Conservation (phyloP, 768 basidiomycete genomes). For the Tylopilus intermedius region DNA sequence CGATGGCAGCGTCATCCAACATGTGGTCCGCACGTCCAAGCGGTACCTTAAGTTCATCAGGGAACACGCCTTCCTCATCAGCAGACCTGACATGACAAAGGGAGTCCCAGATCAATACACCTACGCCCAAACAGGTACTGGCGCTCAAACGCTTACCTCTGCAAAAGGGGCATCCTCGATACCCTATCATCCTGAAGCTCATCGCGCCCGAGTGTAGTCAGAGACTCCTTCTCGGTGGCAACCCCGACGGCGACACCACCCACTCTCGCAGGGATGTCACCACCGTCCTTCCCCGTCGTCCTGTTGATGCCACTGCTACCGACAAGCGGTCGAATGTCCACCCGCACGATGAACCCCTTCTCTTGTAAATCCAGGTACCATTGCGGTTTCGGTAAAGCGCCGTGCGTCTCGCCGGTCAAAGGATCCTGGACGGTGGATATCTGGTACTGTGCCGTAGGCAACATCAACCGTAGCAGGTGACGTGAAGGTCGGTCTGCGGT, state of each 20-base stretch:
- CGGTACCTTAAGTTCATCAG: constrained; percentile 55
- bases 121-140: constrained; percentile 2
- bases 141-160: constrained; percentile 43
- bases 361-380: constrained; percentile 72
- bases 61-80: constrained; percentile 53
- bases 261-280: constrained; percentile 24
- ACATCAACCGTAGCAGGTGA: constrained; percentile 69
- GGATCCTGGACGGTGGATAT: constrained; percentile 77
- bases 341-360: constrained; percentile 52
- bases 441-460: constrained; percentile 82
- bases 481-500: constrained; percentile 50
- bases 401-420: constrained; percentile 62
- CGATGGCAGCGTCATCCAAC: constrained; percentile 38
- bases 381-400: constrained; percentile 56
- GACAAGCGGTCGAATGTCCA: constrained; percentile 50
- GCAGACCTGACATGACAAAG: constrained; percentile 36
- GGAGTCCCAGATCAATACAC: constrained; percentile 2
- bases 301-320: neutral
- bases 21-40: constrained; percentile 58
- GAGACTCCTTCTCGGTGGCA: constrained; percentile 69
- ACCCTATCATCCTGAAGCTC: constrained; percentile 71
- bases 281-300: constrained; percentile 5
- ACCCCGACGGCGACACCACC: constrained; percentile 41
- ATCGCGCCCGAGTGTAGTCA: constrained; percentile 67
- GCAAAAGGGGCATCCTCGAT: constrained; percentile 60